Evolutionary conservation across 2,329 filamentous ascomycete genomes (phyloP).

Genomic region (Calycina herbarum): DNA sequence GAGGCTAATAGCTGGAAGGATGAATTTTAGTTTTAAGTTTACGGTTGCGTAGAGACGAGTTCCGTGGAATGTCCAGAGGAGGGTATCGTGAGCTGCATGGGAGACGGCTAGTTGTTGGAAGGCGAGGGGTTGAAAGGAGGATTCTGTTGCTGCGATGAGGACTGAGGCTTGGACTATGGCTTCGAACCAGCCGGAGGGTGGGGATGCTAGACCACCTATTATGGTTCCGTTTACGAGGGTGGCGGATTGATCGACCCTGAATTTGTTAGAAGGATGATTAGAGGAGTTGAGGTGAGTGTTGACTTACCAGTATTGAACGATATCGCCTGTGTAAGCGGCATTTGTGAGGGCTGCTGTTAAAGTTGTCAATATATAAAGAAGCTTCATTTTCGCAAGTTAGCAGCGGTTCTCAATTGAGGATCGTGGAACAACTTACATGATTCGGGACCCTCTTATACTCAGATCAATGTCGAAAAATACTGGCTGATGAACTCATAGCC

Average conservation of each 20-base stretch:
- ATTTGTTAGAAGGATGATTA: neutral
- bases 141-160: constrained; percentile 1
- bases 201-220: neutral
- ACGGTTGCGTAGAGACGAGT: constrained; percentile 1
- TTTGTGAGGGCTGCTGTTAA: neutral
- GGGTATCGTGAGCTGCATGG: neutral
- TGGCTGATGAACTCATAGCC: neutral
- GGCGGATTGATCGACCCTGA: constrained; percentile 1
- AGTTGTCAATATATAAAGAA: neutral
- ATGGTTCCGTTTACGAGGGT: neutral
- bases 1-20: neutral
- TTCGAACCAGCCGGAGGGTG: neutral
- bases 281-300: neutral
- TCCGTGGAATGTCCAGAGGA: constrained; percentile 1
- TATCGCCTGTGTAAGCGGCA: neutral
- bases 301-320: neutral
- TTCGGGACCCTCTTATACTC: neutral
- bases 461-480: neutral
- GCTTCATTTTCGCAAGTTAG: neutral
- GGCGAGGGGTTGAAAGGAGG: neutral
- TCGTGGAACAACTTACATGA: neutral
- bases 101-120: constrained; percentile 1
- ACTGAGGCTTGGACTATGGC: neutral
- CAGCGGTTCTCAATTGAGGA: neutral
- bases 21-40: neutral